Percentiles rank a stretch among this genome's conserved stretches.
Evolutionary conservation across 2,329 filamentous ascomycete genomes (phyloP).

Genomic region (Hymenoscyphus fructigenus): DNA sequence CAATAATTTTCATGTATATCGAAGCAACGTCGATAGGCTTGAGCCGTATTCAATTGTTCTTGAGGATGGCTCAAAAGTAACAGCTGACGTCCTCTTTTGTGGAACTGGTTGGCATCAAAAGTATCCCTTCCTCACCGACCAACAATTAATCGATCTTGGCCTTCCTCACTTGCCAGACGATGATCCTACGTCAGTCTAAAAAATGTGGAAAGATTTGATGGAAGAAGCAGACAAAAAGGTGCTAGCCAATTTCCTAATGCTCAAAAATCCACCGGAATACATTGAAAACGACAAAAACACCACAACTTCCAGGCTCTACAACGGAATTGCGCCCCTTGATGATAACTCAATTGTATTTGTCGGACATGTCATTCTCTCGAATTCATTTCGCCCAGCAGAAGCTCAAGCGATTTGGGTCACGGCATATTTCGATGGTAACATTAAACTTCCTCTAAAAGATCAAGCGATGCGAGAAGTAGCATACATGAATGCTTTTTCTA

Average conservation of each 20-base stretch:
- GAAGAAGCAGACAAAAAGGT: not conserved
- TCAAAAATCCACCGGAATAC: not conserved
- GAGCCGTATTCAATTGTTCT: not conserved
- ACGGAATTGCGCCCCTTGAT: conserved; percentile 1
- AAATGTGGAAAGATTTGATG: conserved; percentile 27
- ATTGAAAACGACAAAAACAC: not conserved
- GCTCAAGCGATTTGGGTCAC: conserved; percentile 9
- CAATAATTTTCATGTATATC: not conserved
- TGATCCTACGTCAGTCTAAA: conserved; percentile 19
- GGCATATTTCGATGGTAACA: conserved; percentile 1
- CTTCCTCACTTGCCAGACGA: conserved; percentile 25
- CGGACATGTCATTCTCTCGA: not conserved
- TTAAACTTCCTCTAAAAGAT: not conserved
- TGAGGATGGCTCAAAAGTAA: not conserved
- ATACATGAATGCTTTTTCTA: conserved; percentile 9
- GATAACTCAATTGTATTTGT: conserved; percentile 3
- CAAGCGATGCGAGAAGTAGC: conserved; percentile 1
- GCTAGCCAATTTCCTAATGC: not conserved
- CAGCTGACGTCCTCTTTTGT: conserved; percentile 30
- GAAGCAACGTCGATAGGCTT: not conserved
- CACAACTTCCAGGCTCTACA: not conserved
- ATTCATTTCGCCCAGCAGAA: not conserved
- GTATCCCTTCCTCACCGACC: conserved; percentile 28
- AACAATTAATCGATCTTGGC: conserved; percentile 21
- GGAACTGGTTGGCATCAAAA: conserved; percentile 30